A percentile compares a stretch with the other conserved stretches of the same genome.
These are phyloP conservation scores for Ochromonas danica DNA, from an alignment of 108 stramenopile genomes.

Conservation along the genomic window DNA sequence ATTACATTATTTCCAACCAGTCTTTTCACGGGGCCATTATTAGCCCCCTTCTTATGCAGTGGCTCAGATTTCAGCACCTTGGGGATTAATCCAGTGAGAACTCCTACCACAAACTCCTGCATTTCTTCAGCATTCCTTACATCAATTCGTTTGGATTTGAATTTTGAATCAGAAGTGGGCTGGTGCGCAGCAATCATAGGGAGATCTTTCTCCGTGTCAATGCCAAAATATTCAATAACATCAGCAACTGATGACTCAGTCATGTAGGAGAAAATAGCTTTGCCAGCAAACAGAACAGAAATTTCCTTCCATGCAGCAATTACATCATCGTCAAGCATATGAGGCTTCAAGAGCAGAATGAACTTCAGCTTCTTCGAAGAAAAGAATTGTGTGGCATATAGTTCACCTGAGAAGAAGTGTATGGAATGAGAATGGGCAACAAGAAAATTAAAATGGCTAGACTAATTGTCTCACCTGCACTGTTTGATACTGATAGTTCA, in stretches of 20 bases:
- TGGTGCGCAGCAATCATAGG: slow-evolving; percentile 2
- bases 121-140: not conserved
- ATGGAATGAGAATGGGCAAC: not conserved
- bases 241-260: not conserved
- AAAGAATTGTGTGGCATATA: slow-evolving; percentile 25
- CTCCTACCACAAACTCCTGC: not conserved
- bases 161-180: not conserved
- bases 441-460: not conserved
- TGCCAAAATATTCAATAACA: slow-evolving; percentile 22
- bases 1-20: not conserved
- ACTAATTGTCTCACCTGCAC: not conserved
- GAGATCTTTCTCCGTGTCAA: not conserved
- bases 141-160: slow-evolving; percentile 15
- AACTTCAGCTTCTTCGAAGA: slow-evolving; percentile 1
- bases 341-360: not conserved
- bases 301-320: not conserved
- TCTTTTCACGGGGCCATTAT: not conserved
- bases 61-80: not conserved
- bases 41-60: not conserved
- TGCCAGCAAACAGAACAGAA: not conserved
- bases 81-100: not conserved
- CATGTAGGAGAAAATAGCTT: slow-evolving; percentile 25
- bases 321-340: not conserved
- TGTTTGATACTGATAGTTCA: not conserved
- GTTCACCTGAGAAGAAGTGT: not conserved